These are phyloP conservation scores for Candida anutae DNA, from an alignment of 1,139 yeast species.

Conservation along the genomic window DNA sequence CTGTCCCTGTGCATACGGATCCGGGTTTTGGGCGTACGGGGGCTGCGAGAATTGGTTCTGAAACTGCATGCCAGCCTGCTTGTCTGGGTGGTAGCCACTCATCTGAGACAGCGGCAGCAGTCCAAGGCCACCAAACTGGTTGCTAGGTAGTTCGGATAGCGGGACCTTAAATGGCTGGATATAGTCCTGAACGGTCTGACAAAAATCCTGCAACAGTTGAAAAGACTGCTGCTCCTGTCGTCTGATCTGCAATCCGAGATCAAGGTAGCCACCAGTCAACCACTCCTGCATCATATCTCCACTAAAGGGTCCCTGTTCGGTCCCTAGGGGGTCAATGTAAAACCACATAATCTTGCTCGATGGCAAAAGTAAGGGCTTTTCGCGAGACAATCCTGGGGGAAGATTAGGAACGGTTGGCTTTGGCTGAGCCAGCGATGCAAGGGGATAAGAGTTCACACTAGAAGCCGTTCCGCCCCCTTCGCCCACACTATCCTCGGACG, in stretches of 20 bases:
- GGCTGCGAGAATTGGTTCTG: constrained; percentile 5
- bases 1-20: constrained; percentile 1
- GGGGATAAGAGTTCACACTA: neutral
- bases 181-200: constrained; percentile 40
- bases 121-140: constrained; percentile 3
- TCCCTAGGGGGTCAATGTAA: constrained; percentile 64
- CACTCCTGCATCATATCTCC: constrained; percentile 76
- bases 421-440: too few relatives aligned
- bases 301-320: constrained; percentile 74
- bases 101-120: constrained; percentile 1
- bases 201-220: constrained; percentile 37
- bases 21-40: constrained; percentile 1
- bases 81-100: constrained; percentile 5
- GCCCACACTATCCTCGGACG: neutral
- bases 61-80: constrained; percentile 7
- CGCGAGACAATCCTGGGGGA: constrained; percentile 2
- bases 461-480: neutral
- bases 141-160: constrained; percentile 13
- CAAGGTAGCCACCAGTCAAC: constrained; percentile 58
- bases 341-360: constrained; percentile 53
- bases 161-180: constrained; percentile 58
- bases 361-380: constrained; percentile 12
- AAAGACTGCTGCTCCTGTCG: constrained; percentile 40
- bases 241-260: constrained; percentile 47
- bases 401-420: constrained; percentile 3